Percentiles rank a stretch among this genome's conserved stretches.
These are phyloP conservation scores for Salix viminalis DNA, from an alignment of 345 rosid species.

Conservation along the genomic window DNA sequence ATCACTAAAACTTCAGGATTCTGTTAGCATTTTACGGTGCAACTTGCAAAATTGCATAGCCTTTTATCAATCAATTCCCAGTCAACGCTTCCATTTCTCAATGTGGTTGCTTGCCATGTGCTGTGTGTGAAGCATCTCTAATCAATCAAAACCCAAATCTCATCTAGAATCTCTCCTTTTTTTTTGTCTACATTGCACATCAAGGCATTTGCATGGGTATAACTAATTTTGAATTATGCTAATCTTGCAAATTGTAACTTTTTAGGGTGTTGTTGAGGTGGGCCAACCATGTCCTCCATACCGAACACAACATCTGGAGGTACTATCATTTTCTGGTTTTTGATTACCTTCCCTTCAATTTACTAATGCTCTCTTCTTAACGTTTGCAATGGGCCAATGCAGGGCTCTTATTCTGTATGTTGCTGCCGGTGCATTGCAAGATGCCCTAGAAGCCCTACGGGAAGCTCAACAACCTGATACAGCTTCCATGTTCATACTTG, in stretches of 20 bases:
- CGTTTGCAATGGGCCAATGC: slow-evolving; percentile 17
- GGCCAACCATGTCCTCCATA: slow-evolving; percentile 77
- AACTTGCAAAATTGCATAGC: background rate
- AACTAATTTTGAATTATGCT: background rate
- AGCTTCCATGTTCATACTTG: slow-evolving; percentile 90
- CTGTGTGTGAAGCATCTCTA: background rate
- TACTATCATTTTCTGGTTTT: slow-evolving; percentile 16
- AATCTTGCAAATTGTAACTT: background rate
- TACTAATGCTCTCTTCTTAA: slow-evolving; percentile 1
- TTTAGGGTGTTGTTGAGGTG: slow-evolving; percentile 84
- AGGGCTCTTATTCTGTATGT: slow-evolving; percentile 89
- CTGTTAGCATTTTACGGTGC: background rate
- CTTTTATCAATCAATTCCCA: background rate
- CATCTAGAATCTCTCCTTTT: too few relatives aligned
- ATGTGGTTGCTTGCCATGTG: background rate
- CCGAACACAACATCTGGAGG: slow-evolving; percentile 96
- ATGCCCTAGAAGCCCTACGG: slow-evolving; percentile 82
- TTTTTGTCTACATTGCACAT: background rate
- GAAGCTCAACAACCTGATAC: slow-evolving; percentile 82
- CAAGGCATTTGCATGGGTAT: background rate
- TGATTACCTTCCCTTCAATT: background rate
- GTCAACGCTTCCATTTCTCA: background rate
- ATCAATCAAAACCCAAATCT: background rate
- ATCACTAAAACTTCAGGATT: background rate
- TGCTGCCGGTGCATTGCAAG: slow-evolving; percentile 86